Percentiles rank a stretch among this genome's conserved stretches.
Conservation (phyloP, 2,329 filamentous ascomycete species). For the Diaporthe sp. region DNA sequence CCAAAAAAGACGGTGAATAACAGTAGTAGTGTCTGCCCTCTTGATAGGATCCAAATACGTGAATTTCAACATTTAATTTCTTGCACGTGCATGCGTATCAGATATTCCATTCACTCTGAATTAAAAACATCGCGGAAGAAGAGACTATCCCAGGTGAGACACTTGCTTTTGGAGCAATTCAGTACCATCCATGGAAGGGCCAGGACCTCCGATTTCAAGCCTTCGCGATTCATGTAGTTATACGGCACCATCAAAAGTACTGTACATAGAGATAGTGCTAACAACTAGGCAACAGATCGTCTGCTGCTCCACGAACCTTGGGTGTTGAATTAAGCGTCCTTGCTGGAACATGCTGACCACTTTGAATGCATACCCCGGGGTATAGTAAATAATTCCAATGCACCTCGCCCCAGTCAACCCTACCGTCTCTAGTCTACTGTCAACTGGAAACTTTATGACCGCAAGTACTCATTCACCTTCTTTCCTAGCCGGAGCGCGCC, state of each 20-base stretch:
- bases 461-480: slow-evolving; percentile 61
- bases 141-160: not conserved
- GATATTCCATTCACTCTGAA: not conserved
- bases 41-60: too few relatives aligned
- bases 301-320: not conserved
- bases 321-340: not conserved
- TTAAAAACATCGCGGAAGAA: not conserved
- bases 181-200: not conserved
- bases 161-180: not conserved
- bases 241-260: not conserved
- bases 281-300: not conserved
- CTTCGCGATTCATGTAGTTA: not conserved
- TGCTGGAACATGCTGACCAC: too few relatives aligned
- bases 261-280: not conserved
- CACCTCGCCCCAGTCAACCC: not conserved
- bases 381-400: not conserved
- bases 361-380: not conserved
- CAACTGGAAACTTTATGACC: slow-evolving; percentile 45
- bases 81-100: not conserved
- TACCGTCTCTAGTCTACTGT: not conserved
- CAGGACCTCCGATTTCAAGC: not conserved
- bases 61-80: too few relatives aligned
- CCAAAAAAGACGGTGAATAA: not conserved
- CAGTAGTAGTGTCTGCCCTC: not conserved
- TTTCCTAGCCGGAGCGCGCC: slow-evolving; percentile 62